Evolutionary conservation across 345 rosid species (phyloP).

Genomic region (Eucalyptus microcorys): DNA sequence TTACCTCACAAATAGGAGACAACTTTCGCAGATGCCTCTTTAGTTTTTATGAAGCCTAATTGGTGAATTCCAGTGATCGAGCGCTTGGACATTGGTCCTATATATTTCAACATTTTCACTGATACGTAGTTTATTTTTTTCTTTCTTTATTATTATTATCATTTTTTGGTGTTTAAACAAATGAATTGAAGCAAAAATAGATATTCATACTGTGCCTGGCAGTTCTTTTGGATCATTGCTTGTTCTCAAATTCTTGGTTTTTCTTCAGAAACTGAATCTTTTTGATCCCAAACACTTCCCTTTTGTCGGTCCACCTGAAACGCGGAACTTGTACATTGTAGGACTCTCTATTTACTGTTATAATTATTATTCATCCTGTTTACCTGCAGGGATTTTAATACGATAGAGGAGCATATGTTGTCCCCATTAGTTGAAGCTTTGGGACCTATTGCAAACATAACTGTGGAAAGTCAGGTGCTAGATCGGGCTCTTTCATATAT

Average conservation of each 20-base stretch:
- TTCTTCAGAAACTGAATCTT: neutral
- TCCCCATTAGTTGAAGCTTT: conserved; percentile 61
- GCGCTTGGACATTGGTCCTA: neutral
- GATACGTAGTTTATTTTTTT: neutral
- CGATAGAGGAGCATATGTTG: conserved; percentile 47
- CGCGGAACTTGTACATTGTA: neutral
- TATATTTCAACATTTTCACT: neutral
- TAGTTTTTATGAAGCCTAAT: neutral
- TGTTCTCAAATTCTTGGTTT: neutral
- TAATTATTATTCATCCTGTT: neutral
- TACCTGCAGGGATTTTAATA: conserved; percentile 65
- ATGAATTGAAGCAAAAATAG: neutral
- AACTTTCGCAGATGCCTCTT: neutral
- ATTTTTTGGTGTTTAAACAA: neutral
- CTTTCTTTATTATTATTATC: too few relatives aligned
- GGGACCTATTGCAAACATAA: conserved; percentile 65
- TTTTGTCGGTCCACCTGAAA: neutral
- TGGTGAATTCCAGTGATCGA: neutral
- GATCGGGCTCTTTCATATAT: neutral
- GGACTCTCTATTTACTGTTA: neutral
- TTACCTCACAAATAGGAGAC: neutral
- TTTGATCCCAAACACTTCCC: neutral
- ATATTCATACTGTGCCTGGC: neutral
- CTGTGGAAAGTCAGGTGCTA: conserved; percentile 87
- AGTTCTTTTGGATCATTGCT: neutral